These are phyloP conservation scores for Leptodontidium sp. DNA, from an alignment of 2,329 filamentous ascomycete species.

Conservation along the genomic window DNA sequence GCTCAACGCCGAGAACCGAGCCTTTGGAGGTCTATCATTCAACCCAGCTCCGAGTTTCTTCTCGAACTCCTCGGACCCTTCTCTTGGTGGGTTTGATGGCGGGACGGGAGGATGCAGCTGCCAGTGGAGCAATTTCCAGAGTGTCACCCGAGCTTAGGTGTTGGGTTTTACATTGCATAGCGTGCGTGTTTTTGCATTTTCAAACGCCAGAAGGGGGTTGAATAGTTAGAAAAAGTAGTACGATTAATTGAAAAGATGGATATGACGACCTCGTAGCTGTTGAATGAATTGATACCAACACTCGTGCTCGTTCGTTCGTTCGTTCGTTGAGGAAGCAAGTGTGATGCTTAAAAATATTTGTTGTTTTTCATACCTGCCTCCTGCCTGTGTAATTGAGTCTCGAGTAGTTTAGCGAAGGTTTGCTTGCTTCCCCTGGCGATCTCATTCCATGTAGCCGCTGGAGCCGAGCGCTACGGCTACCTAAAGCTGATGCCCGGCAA, in stretches of 20 bases:
- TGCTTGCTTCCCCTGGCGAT: neutral
- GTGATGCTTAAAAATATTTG: too few species aligned
- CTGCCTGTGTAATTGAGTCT: too few species aligned
- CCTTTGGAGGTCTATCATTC: slow-evolving; percentile 59
- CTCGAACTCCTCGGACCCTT: slow-evolving; percentile 50
- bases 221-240: slow-evolving; percentile 8
- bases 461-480: slow-evolving; percentile 4
- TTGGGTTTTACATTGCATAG: slow-evolving; percentile 12
- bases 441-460: neutral
- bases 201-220: neutral
- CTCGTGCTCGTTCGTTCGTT: too few species aligned
- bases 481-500: neutral
- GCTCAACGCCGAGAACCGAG: slow-evolving; percentile 59
- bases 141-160: slow-evolving; percentile 23
- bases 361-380: too few species aligned
- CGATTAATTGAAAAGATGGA: neutral
- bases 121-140: slow-evolving; percentile 61
- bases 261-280: neutral
- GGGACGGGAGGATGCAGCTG: slow-evolving; percentile 70
- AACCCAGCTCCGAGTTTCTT: slow-evolving; percentile 56
- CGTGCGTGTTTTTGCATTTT: neutral
- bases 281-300: neutral
- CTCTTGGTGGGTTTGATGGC: slow-evolving; percentile 68
- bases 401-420: neutral
- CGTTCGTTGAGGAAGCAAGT: too few species aligned